phyloP scores from a whole-genome alignment of 225 moss, liverwort and hornwort species.

The Thuidium tamariscinum region DNA sequence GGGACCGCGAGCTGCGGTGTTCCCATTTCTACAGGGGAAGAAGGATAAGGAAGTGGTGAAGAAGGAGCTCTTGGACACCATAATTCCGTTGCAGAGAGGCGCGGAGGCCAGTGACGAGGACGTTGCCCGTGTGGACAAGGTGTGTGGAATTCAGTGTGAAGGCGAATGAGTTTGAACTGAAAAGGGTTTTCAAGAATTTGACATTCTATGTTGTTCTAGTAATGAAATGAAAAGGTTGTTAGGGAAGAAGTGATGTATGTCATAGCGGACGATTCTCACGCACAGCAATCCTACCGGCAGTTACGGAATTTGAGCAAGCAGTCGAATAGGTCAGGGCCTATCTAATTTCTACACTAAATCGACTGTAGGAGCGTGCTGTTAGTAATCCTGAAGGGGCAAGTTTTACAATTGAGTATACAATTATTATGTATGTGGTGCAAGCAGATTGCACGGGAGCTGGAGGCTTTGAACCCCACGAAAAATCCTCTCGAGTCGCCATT shows the following conservation, averaged over 20 bases:
- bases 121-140: constrained; percentile 55
- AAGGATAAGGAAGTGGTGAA: constrained; percentile 62
- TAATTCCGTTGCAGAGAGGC: constrained; percentile 64
- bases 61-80: constrained; percentile 56
- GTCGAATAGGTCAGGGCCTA: not conserved
- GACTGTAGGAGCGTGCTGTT: not conserved
- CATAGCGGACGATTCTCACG: not conserved
- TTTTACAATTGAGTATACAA: not conserved
- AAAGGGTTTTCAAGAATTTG: not conserved
- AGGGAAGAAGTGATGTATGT: not conserved
- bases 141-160: not conserved
- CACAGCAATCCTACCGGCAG: not conserved
- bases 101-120: constrained; percentile 55
- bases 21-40: constrained; percentile 35
- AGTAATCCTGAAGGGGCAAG: not conserved
- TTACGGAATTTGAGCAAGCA: not conserved
- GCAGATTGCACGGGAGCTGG: constrained; percentile 66
- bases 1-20: constrained; percentile 28
- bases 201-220: not conserved
- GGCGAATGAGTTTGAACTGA: not conserved
- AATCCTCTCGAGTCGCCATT: constrained; percentile 64
- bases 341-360: not conserved
- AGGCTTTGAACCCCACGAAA: constrained; percentile 68
- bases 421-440: not conserved
- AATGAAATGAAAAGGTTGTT: not conserved